Conservation (phyloP, 306 rosid genomes). For the Begonia loranthoides region DNA sequence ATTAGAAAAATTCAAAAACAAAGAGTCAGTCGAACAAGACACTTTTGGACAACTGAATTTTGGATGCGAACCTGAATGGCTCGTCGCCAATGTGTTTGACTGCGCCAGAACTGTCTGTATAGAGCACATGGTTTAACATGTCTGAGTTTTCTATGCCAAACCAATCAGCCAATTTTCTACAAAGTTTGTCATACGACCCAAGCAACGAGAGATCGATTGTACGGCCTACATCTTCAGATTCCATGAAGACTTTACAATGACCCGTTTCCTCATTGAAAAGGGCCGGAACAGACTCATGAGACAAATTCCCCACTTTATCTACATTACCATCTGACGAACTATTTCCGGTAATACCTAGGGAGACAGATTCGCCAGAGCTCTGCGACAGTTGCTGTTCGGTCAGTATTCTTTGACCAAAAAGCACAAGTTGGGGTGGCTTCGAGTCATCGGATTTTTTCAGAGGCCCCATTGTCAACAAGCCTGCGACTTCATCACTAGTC, state of each 20-base stretch:
- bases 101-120: constrained; percentile 48
- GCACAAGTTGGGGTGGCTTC: constrained; percentile 56
- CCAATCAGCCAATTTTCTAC: constrained; percentile 54
- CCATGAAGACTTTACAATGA: constrained; percentile 72
- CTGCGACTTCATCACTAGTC: constrained; percentile 45
- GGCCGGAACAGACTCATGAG: constrained; percentile 40
- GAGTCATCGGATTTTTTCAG: constrained; percentile 36
- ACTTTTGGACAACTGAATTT: no score
- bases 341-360: constrained; percentile 44
- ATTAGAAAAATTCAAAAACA: constrained; percentile 1
- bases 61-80: constrained; percentile 39
- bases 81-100: constrained; percentile 72
- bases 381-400: constrained; percentile 60
- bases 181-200: constrained; percentile 47
- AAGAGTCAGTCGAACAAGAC: neutral
- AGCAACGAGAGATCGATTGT: constrained; percentile 55
- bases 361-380: constrained; percentile 35
- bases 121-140: constrained; percentile 41
- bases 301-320: constrained; percentile 28
- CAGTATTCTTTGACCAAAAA: constrained; percentile 67
- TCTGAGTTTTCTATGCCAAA: constrained; percentile 56
- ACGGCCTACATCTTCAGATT: constrained; percentile 63
- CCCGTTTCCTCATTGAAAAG: constrained; percentile 38
- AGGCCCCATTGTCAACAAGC: constrained; percentile 47
- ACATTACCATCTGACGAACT: constrained; percentile 59